These are phyloP conservation scores for Emmonsia crescens DNA, from an alignment of 2,329 filamentous ascomycete species.

Conservation along the genomic window DNA sequence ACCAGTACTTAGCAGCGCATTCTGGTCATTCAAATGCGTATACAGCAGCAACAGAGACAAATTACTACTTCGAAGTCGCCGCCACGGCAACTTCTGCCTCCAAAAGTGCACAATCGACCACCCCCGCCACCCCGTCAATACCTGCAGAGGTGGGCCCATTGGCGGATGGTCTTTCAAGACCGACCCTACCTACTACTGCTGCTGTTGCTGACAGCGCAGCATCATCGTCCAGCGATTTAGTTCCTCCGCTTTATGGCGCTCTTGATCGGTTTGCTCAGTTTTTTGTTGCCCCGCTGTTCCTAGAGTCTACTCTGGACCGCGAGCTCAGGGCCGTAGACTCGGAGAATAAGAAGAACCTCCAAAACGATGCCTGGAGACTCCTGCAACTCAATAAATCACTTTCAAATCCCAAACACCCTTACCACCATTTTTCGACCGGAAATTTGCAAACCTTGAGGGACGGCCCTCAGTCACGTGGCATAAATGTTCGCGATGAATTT, in stretches of 20 bases:
- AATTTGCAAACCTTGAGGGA: constrained; percentile 80
- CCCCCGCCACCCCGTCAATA: constrained; percentile 5
- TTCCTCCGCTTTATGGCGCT: constrained; percentile 63
- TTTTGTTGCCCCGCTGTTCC: constrained; percentile 79
- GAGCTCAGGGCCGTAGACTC: constrained; percentile 85
- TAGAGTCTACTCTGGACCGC: constrained; percentile 72
- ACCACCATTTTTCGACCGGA: constrained; percentile 83
- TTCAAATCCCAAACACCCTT: constrained; percentile 80
- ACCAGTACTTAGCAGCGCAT: constrained; percentile 79
- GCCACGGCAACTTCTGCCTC: constrained; percentile 49
- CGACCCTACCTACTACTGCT: constrained; percentile 9
- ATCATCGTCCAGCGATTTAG: constrained; percentile 15
- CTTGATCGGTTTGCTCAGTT: constrained; percentile 90
- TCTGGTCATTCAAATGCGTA: constrained; percentile 93
- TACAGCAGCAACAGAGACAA: constrained; percentile 84
- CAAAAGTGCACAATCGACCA: constrained; percentile 2
- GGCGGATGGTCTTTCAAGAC: constrained; percentile 11
- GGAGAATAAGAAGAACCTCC: constrained; percentile 95
- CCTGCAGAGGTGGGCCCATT: constrained; percentile 7
- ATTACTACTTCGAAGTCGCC: constrained; percentile 94
- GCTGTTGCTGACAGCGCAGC: constrained; percentile 15
- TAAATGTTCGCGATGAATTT: constrained; percentile 82
- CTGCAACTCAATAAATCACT: constrained; percentile 79
- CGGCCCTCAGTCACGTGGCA: constrained; percentile 62
- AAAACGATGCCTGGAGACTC: constrained; percentile 78